Evolutionary conservation across 805 yeast genomes (phyloP), one percentile per base, ranked within the genome.

Genomic region (Metschnikowia kunwiensis): DNA sequence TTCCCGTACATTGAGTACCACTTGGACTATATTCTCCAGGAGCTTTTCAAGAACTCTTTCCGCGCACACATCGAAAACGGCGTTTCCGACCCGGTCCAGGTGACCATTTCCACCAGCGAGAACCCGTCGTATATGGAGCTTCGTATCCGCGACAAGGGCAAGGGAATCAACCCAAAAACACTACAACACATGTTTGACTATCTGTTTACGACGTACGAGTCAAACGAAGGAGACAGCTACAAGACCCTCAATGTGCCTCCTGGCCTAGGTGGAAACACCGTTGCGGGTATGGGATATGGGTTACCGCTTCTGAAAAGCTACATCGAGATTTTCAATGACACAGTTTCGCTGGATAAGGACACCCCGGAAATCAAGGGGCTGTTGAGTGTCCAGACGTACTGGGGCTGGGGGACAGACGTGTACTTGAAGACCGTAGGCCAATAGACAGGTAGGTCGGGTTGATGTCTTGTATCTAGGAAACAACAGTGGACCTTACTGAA

Each of bases 281-380:
- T 91, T 23, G 96, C 97, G 0, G 98, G 98, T 0, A 84, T 93
- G 85, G 97, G 97, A 0, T 91, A 87, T 55, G 98, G 98, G 0
- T 61, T 91, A 37, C 97, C 97, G 5, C 65, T 91, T 44, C 84
- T 89, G 66, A 67, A 63, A 44, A 61, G 58, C 44, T 68, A 68
- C 47, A 54, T 66, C 13, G 72, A 68, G 48, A 59, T 65, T 2
- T 68, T 68, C 46, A 65, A 66, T 42, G 68, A 61, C 34, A 58
- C 65, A 4, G 24, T 55, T 3, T 22, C 41, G 7, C 36, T 42
- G 4, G 41, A 35, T 9, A 23, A 24, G 14, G 47, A 38, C 8
- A 8, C 17, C 6, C 26, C 31, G 5, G 26, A 27, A n/a, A 49
- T 53, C 22, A 64, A 60, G 46, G 74, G 74, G 3, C 65, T 58